Conservation (phyloP, 2,329 filamentous ascomycete species). For the Talaromyces sp. region DNA sequence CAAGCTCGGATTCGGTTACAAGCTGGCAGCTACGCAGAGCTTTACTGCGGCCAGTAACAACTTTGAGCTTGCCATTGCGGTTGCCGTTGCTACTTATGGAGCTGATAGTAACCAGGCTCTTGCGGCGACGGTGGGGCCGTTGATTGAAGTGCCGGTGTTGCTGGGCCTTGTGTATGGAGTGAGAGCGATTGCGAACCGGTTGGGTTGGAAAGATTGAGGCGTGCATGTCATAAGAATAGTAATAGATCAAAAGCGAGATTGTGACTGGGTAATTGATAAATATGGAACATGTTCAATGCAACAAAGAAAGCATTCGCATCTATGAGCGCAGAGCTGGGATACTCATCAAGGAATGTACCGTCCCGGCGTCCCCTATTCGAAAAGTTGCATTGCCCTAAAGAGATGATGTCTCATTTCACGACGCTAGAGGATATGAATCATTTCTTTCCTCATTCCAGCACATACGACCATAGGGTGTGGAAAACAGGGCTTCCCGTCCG, state of each 20-base stretch:
- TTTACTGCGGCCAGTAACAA: slow-evolving; percentile 92
- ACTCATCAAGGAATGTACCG: background rate
- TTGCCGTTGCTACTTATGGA: slow-evolving; percentile 77
- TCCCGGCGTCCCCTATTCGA: background rate
- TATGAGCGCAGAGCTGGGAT: too few relatives aligned
- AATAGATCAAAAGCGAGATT: background rate
- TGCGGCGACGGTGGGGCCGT: slow-evolving; percentile 75
- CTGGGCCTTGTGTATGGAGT: slow-evolving; percentile 72
- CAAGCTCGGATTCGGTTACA: slow-evolving; percentile 70
- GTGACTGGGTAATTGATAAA: too few relatives aligned
- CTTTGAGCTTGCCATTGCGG: slow-evolving; percentile 86
- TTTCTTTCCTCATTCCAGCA: background rate
- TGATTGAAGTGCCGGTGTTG: slow-evolving; percentile 83
- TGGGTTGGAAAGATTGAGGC: slow-evolving; percentile 50
- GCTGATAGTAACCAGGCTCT: slow-evolving; percentile 74
- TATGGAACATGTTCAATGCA: too few relatives aligned
- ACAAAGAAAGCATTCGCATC: too few relatives aligned
- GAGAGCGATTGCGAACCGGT: slow-evolving; percentile 52
- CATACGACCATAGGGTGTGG: slow-evolving; percentile 13
- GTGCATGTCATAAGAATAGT: background rate
- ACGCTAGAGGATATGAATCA: too few relatives aligned
- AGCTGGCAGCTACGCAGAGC: slow-evolving; percentile 68
- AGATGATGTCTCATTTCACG: background rate
- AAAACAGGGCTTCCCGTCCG: slow-evolving; percentile 12
- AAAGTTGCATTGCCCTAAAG: background rate